Percentiles rank a stretch among this genome's conserved stretches.
phyloP scores from a whole-genome alignment of 345 rosid species.

The Diplotaxis tenuifolia region DNA sequence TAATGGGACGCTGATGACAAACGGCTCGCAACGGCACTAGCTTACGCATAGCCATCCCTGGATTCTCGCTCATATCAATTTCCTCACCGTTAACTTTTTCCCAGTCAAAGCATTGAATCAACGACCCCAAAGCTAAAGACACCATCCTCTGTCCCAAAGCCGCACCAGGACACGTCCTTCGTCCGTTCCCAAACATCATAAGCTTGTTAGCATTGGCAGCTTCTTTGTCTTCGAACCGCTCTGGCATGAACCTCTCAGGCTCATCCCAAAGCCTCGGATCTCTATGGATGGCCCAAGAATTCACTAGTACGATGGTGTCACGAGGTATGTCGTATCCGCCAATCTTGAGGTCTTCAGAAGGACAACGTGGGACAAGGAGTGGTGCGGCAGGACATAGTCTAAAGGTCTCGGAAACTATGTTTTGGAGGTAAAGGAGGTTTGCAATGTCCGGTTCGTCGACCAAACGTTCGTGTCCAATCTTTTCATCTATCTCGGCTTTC shows the following conservation, averaged over 20 bases:
- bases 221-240: conserved; percentile 45
- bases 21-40: conserved; percentile 35
- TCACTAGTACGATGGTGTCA: conserved; percentile 47
- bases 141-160: conserved; percentile 41
- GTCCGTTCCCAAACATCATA: conserved; percentile 46
- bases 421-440: conserved; percentile 41
- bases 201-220: conserved; percentile 23
- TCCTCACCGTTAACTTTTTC: conserved; percentile 32
- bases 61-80: conserved; percentile 46
- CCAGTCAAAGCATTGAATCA: conserved; percentile 57
- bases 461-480: conserved; percentile 38
- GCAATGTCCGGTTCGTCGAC: conserved; percentile 41
- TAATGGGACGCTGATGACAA: conserved; percentile 42
- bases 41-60: conserved; percentile 44
- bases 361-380: conserved; percentile 30
- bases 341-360: conserved; percentile 26
- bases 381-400: conserved; percentile 36
- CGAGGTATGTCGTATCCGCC: conserved; percentile 47
- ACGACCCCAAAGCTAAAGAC: conserved; percentile 37
- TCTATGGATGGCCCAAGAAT: conserved; percentile 61
- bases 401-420: conserved; percentile 39
- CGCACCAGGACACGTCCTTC: conserved; percentile 50
- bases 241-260: conserved; percentile 47
- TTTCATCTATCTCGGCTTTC: conserved; percentile 34
- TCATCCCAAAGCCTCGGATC: conserved; percentile 52